Percentiles rank a stretch among this genome's conserved stretches.
phyloP scores from a whole-genome alignment of 2,329 filamentous ascomycete genomes.

The Penicillium hordei region DNA sequence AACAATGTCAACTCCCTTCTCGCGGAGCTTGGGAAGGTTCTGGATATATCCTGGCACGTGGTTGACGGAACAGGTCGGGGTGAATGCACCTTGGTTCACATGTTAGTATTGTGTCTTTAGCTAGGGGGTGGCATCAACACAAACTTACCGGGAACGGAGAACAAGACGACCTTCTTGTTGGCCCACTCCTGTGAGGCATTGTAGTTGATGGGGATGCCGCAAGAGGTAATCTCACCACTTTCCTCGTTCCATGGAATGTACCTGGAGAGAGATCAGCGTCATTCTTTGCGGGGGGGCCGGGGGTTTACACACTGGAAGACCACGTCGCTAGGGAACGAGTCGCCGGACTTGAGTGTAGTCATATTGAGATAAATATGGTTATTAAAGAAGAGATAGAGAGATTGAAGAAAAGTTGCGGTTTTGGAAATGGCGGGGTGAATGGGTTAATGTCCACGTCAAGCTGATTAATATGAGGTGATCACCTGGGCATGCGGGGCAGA shows the following conservation, averaged over 20 bases:
- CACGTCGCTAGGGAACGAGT: slow-evolving; percentile 76
- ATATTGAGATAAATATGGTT: slow-evolving; percentile 37
- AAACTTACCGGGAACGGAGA: slow-evolving; percentile 63
- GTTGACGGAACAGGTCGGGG: slow-evolving; percentile 75
- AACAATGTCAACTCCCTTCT: slow-evolving; percentile 78
- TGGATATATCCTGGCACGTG: slow-evolving; percentile 77
- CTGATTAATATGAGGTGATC: slow-evolving; percentile 13
- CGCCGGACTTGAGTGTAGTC: slow-evolving; percentile 73
- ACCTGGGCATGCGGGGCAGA: too few relatives aligned
- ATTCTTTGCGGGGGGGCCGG: neutral
- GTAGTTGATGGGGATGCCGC: slow-evolving; percentile 75
- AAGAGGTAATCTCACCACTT: slow-evolving; percentile 67
- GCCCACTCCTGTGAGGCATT: slow-evolving; percentile 75
- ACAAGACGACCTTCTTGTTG: slow-evolving; percentile 70
- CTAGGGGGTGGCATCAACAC: neutral
- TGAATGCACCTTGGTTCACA: slow-evolving; percentile 65
- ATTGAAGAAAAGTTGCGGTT: neutral
- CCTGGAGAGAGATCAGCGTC: slow-evolving; percentile 38
- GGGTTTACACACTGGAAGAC: slow-evolving; percentile 63
- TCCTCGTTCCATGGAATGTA: slow-evolving; percentile 78
- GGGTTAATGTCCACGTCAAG: neutral
- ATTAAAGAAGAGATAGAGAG: neutral
- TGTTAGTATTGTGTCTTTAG: neutral
- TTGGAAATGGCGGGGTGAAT: slow-evolving; percentile 3
- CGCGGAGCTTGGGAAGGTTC: slow-evolving; percentile 66